These are phyloP conservation scores for Globisporangium irregulare DNA, from an alignment of 352 stramenopile genomes.

Conservation along the genomic window DNA sequence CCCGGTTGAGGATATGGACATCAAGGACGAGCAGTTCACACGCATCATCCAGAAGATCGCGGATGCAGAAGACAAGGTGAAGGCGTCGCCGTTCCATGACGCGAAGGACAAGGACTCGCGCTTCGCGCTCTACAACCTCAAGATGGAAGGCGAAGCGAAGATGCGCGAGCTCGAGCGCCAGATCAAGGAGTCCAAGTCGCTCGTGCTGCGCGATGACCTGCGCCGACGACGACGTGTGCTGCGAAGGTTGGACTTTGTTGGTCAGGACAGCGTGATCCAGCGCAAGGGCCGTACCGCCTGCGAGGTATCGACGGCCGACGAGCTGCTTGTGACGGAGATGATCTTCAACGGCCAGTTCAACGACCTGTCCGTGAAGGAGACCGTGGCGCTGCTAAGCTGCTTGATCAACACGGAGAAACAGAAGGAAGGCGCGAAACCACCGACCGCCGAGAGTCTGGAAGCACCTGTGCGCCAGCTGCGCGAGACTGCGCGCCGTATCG, in stretches of 20 bases:
- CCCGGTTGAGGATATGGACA: slow-evolving; percentile 93
- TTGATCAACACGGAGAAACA: slow-evolving; percentile 96
- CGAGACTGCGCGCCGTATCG: slow-evolving; percentile 91
- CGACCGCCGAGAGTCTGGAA: slow-evolving; percentile 79
- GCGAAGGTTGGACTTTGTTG: slow-evolving; percentile 95
- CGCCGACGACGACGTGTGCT: slow-evolving; percentile 96
- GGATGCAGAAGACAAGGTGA: slow-evolving; percentile 73
- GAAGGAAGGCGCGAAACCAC: slow-evolving; percentile 85
- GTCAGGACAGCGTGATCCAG: slow-evolving; percentile 95
- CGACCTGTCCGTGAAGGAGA: slow-evolving; percentile 96
- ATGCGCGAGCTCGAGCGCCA: slow-evolving; percentile 92
- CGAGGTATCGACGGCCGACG: slow-evolving; percentile 98
- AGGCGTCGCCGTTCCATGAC: slow-evolving; percentile 60
- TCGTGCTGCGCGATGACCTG: slow-evolving; percentile 95
- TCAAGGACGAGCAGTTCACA: slow-evolving; percentile 89
- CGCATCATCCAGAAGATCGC: slow-evolving; percentile 85
- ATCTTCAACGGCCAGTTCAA: slow-evolving; percentile 99
- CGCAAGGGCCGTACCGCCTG: slow-evolving; percentile 98
- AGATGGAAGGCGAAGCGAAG: slow-evolving; percentile 90
- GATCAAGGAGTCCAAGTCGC: slow-evolving; percentile 92
- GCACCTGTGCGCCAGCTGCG: slow-evolving; percentile 92
- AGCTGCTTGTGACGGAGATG: slow-evolving; percentile 98
- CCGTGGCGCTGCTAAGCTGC: slow-evolving; percentile 94
- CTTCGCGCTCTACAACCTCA: slow-evolving; percentile 89
- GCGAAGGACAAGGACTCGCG: slow-evolving; percentile 73